phyloP scores from a whole-genome alignment of 139 green algal genomes.

The Auxenochlorella pyrenoidosa region DNA sequence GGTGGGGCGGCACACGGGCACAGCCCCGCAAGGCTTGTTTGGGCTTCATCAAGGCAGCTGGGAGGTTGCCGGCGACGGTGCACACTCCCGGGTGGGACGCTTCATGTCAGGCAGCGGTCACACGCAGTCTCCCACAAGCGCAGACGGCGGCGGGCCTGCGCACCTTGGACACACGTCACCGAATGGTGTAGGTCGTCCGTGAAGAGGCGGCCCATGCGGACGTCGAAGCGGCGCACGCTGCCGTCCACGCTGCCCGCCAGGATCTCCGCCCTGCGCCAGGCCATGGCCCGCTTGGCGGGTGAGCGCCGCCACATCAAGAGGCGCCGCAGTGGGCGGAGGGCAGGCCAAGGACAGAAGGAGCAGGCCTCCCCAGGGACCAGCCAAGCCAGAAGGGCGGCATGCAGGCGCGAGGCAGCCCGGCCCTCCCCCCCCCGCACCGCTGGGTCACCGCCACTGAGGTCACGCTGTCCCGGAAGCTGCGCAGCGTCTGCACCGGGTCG shows the following conservation, averaged over 20 bases:
- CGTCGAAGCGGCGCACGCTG: constrained; percentile 87
- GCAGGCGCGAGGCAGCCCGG: background rate
- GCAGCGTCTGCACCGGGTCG: constrained; percentile 86
- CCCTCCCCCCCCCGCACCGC: background rate
- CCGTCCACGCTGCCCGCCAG: constrained; percentile 88
- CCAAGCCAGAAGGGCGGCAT: background rate
- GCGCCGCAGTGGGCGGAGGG: background rate
- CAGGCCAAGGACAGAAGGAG: background rate
- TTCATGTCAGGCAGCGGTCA: no score
- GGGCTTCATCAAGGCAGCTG: no score
- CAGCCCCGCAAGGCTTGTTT: background rate
- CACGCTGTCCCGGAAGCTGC: constrained; percentile 87
- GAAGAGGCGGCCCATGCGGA: constrained; percentile 78
- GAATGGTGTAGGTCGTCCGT: constrained; percentile 80
- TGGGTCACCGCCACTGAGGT: constrained; percentile 70
- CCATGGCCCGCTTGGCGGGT: no score
- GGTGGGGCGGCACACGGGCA: background rate
- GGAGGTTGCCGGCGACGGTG: background rate
- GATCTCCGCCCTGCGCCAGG: constrained; percentile 63
- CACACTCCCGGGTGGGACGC: background rate
- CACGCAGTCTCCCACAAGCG: no score
- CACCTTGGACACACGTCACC: constrained; percentile 59
- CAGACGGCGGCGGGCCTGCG: background rate
- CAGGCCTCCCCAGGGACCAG: background rate
- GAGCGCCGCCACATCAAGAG: no score